These are phyloP conservation scores for Oenanthe javanica DNA, from an alignment of 140 eudicot genomes.

Conservation along the genomic window DNA sequence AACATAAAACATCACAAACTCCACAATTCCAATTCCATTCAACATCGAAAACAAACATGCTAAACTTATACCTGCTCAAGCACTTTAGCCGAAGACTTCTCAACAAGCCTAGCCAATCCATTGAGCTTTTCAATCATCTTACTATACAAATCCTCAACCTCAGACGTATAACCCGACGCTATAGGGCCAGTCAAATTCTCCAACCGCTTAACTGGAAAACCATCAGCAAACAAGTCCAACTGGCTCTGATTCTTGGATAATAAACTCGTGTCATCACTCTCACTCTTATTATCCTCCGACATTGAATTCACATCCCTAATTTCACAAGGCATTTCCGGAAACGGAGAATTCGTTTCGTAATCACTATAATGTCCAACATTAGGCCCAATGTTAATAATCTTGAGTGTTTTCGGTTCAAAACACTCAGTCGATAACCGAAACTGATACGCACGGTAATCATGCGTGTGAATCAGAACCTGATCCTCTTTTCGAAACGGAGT, in stretches of 20 bases:
- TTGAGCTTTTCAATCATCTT: constrained; percentile 3
- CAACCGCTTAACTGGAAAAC: neutral
- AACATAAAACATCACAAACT: neutral
- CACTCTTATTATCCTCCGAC: neutral
- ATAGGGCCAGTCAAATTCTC: constrained; percentile 6
- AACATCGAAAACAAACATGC: neutral
- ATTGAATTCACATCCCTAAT: constrained; percentile 1
- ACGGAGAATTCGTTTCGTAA: neutral
- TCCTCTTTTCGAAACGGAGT: constrained; percentile 59
- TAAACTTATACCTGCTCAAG: constrained; percentile 2
- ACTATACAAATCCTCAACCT: constrained; percentile 10
- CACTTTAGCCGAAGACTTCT: constrained; percentile 7
- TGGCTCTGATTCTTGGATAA: neutral
- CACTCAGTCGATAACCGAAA: constrained; percentile 23
- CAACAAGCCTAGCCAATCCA: constrained; percentile 11
- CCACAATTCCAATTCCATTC: neutral
- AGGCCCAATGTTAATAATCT: constrained; percentile 71
- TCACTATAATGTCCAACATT: constrained; percentile 61
- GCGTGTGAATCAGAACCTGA: constrained; percentile 69
- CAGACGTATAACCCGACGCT: neutral
- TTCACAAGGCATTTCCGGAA: constrained; percentile 3
- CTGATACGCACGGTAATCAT: constrained; percentile 62
- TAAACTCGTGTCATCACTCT: neutral
- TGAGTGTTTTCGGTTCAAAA: constrained; percentile 51
- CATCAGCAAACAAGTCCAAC: neutral